These are phyloP conservation scores for Danielia reshetovae DNA, from an alignment of 805 yeast species.

Conservation along the genomic window DNA sequence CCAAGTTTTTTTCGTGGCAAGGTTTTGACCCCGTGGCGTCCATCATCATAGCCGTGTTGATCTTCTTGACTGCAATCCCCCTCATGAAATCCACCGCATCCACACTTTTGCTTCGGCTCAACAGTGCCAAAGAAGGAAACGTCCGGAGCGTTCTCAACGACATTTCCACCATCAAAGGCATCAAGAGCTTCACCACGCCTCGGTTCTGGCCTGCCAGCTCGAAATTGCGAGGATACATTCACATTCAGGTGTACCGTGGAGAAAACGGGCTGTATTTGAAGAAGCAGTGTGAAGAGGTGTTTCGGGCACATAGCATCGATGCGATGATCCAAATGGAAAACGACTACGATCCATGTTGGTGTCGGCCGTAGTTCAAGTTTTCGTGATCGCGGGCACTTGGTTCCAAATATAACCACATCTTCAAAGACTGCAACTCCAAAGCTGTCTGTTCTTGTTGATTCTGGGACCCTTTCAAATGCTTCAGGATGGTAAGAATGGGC, in stretches of 20 bases:
- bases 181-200: conserved; percentile 81
- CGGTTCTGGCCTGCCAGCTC: conserved; percentile 77
- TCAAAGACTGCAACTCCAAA: too few species aligned
- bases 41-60: conserved; percentile 74
- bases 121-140: conserved; percentile 53
- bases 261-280: conserved; percentile 61
- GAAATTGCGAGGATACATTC: conserved; percentile 61
- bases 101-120: conserved; percentile 62
- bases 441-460: too few species aligned
- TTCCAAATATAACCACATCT: too few species aligned
- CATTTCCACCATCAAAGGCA: conserved; percentile 68
- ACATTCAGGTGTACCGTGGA: conserved; percentile 66
- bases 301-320: conserved; percentile 47
- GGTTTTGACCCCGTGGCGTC: conserved; percentile 94
- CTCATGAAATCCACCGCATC: conserved; percentile 76
- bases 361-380: too few species aligned
- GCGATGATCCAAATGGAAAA: conserved; percentile 68
- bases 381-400: too few species aligned
- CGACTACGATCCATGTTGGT: conserved; percentile 66
- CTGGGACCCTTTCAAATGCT: too few species aligned
- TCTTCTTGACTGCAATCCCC: conserved; percentile 80
- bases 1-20: conserved; percentile 60
- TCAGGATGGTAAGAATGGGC: too few species aligned
- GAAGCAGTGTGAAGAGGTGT: conserved; percentile 54
- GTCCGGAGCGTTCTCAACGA: conserved; percentile 67